Evolutionary conservation across 495 filamentous ascomycete species (phyloP).

Genomic region (Penicillium simplicissimum): DNA sequence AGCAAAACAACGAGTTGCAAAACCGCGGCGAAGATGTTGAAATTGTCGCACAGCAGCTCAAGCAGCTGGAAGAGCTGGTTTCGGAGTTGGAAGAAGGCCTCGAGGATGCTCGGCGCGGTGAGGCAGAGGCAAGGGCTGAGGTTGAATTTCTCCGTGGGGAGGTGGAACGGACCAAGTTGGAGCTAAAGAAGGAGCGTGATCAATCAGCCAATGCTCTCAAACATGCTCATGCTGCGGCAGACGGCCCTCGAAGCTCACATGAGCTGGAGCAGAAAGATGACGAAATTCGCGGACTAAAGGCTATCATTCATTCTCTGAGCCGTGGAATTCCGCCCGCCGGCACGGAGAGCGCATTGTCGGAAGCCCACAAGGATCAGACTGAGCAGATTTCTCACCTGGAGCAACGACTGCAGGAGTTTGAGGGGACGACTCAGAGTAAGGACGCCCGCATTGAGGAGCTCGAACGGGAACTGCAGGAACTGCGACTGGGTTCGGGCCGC

Average conservation of each 20-base stretch:
- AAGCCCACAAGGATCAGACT: slow-evolving; percentile 29
- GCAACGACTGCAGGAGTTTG: slow-evolving; percentile 74
- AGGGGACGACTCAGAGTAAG: slow-evolving; percentile 68
- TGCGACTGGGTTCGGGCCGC: slow-evolving; percentile 39
- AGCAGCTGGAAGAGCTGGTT: slow-evolving; percentile 93
- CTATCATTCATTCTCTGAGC: slow-evolving; percentile 94
- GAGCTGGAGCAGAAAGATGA: slow-evolving; percentile 94
- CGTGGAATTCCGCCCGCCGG: slow-evolving; percentile 55
- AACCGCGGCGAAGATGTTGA: slow-evolving; percentile 87
- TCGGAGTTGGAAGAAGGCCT: slow-evolving; percentile 95
- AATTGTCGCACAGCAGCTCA: slow-evolving; percentile 83
- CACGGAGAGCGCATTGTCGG: slow-evolving; percentile 27
- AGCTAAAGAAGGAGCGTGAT: slow-evolving; percentile 87
- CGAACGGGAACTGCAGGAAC: slow-evolving; percentile 77
- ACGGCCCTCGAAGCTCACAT: slow-evolving; percentile 53
- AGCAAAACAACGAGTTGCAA: slow-evolving; percentile 78
- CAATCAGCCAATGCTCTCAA: slow-evolving; percentile 69
- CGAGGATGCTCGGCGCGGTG: slow-evolving; percentile 93
- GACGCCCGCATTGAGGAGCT: slow-evolving; percentile 81
- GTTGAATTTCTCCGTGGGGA: slow-evolving; percentile 96
- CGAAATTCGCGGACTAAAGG: slow-evolving; percentile 94
- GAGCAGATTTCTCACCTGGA: slow-evolving; percentile 57
- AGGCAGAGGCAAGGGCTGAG: slow-evolving; percentile 93
- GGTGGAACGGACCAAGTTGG: slow-evolving; percentile 88
- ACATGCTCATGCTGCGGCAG: slow-evolving; percentile 51